These are phyloP conservation scores for Parietaria judaica DNA, from an alignment of 306 rosid species.

Conservation along the genomic window DNA sequence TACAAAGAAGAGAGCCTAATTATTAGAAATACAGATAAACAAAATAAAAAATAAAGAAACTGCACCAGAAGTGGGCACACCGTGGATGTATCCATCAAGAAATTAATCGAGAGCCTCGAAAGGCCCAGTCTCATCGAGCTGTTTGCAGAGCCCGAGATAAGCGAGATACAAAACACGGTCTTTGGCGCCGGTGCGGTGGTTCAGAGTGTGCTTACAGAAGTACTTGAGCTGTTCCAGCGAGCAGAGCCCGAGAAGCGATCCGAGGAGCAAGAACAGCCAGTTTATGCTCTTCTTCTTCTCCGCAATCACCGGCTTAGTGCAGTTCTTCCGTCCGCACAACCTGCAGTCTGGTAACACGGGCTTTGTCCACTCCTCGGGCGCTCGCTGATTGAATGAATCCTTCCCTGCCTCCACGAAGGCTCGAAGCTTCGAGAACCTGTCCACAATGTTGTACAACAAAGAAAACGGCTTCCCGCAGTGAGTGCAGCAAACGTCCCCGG, in stretches of 20 bases:
- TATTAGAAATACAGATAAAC: neutral
- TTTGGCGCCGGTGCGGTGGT: too few relatives aligned
- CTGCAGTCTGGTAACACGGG: slow-evolving; percentile 29
- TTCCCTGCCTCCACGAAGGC: neutral
- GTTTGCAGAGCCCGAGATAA: slow-evolving; percentile 38
- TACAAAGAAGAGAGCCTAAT: neutral
- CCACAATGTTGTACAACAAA: slow-evolving; percentile 6
- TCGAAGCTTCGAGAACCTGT: neutral
- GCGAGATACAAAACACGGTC: slow-evolving; percentile 9
- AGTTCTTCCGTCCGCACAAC: slow-evolving; percentile 23
- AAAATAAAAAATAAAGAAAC: neutral
- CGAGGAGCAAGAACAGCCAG: slow-evolving; percentile 21
- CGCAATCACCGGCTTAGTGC: slow-evolving; percentile 27
- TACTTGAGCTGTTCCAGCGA: too few relatives aligned
- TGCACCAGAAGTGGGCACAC: slow-evolving; percentile 26
- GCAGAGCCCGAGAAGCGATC: too few relatives aligned
- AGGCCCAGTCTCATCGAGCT: too few relatives aligned
- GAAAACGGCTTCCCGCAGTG: slow-evolving; percentile 21
- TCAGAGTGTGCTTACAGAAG: too few relatives aligned
- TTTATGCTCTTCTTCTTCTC: slow-evolving; percentile 30
- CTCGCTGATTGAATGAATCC: slow-evolving; percentile 23
- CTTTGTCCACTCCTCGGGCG: slow-evolving; percentile 29
- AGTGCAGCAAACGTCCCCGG: slow-evolving; percentile 32
- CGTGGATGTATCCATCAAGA: slow-evolving; percentile 69
- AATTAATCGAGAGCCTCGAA: slow-evolving; percentile 12